Base-by-base conservation (phyloP, 2,329 filamentous ascomycete species). In the Colletotrichum navitas region DNA sequence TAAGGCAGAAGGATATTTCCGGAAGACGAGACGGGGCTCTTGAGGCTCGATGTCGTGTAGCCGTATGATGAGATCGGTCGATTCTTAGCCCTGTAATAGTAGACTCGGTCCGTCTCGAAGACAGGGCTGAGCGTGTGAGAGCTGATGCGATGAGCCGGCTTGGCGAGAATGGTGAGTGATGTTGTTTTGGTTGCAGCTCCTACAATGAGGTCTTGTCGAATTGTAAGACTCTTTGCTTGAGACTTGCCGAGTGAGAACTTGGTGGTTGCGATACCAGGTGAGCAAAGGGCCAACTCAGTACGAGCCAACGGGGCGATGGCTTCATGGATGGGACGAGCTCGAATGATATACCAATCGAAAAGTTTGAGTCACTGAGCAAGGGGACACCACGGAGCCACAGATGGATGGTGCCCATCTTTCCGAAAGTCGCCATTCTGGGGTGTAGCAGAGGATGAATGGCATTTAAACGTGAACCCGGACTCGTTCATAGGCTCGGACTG, bases 391-490 rank as follows among this genome's bases (percentile, higher is more conserved):
- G 73, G 75, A 76, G 75, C 65, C 68, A 75, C 64, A 65, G 65
- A 56, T 71, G 63, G 47, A 76, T 76, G 75, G 75, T 76, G 75
- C 74, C 75, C 75, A 74, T 76, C 75, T 75, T 75, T 75, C 74
- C 69, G 73, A 68, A 75, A 73, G 26, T 39, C 67, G 71, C 73
- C 69, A 68, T 76, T 71, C 32, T 24, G 66, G 72, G 63, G 70
- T 69, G 56, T 64, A 54, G 69, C 63, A 54, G 62, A 68, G 64
- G 63, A 18, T 32, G 63, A 41, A 66, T 39, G 67, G 67, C 62
- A 73, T 71, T 74, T 74, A 72, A 73, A 64, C 47, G 43, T 52
- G 26, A 71, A 68, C 59, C 71, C 54, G 41, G 73, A 58, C 66
- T 62, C 49, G 45, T 71, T 55, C 60, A 65, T 66, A 72, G 67